Evolutionary conservation across 345 rosid species (phyloP).

Genomic region (Rhodamnia rubescens): DNA sequence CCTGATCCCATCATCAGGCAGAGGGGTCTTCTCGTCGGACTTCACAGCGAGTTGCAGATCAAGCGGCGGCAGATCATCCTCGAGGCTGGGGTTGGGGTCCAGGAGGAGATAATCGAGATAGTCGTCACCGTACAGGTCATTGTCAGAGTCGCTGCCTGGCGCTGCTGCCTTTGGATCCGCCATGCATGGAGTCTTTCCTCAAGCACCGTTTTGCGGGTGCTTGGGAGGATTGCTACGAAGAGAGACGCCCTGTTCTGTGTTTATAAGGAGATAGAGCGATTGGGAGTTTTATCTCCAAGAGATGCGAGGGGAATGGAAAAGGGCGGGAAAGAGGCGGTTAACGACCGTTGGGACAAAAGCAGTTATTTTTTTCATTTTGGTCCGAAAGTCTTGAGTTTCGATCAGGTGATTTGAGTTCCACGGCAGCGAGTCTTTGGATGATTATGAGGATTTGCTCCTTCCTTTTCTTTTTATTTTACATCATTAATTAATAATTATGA

Average conservation of each 20-base stretch:
- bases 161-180: conserved; percentile 14
- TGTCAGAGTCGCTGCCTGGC: conserved; percentile 23
- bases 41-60: background rate
- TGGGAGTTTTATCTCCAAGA: background rate
- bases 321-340: background rate
- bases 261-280: background rate
- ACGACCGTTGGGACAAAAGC: background rate
- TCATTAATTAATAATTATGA: background rate
- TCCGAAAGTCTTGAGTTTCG: background rate
- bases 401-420: background rate
- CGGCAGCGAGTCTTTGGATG: background rate
- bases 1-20: background rate
- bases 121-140: conserved; percentile 2
- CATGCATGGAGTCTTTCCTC: conserved; percentile 6
- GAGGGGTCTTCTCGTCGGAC: background rate
- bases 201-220: background rate
- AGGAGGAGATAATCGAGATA: background rate
- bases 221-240: background rate
- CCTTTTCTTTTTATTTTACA: background rate
- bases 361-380: background rate
- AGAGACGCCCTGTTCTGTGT: background rate
- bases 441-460: background rate
- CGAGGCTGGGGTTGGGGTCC: background rate
- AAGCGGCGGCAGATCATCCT: background rate
- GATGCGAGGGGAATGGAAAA: background rate